These are phyloP conservation scores for Solanum peruvianum DNA, from an alignment of 257 asterid genomes.

Conservation along the genomic window DNA sequence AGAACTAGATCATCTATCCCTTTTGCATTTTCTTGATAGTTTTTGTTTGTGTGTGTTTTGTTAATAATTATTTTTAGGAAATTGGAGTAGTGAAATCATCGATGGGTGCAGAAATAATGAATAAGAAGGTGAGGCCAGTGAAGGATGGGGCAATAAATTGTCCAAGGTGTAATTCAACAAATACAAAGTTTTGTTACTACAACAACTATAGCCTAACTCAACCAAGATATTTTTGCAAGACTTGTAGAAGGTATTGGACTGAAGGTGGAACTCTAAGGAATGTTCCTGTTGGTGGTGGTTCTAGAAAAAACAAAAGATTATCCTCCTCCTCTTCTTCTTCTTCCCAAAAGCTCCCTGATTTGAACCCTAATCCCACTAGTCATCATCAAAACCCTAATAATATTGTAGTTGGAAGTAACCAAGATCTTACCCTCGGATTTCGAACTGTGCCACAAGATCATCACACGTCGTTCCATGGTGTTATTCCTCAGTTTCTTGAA, in stretches of 20 bases:
- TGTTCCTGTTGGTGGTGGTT: conserved; percentile 78
- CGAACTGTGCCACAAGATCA: background rate
- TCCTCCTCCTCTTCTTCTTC: conserved; percentile 3
- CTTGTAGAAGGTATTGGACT: conserved; percentile 82
- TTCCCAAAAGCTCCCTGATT: conserved; percentile 25
- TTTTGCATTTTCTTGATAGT: background rate
- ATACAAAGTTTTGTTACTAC: conserved; percentile 79
- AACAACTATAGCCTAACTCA: conserved; percentile 74
- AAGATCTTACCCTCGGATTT: conserved; percentile 51
- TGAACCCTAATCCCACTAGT: conserved; percentile 26
- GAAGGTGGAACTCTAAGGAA: conserved; percentile 73
- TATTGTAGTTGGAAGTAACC: conserved; percentile 13
- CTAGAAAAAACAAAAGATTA: conserved; percentile 45
- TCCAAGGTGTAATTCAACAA: conserved; percentile 64
- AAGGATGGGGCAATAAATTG: conserved; percentile 50
- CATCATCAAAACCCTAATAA: conserved; percentile 25
- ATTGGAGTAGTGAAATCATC: conserved; percentile 26
- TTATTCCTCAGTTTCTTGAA: conserved; percentile 29
- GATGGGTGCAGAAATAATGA: conserved; percentile 25
- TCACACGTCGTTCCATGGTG: conserved; percentile 7
- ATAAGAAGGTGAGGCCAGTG: conserved; percentile 38
- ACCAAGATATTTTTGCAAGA: conserved; percentile 78
- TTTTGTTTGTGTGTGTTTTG: background rate
- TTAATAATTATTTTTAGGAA: conserved; percentile 29
- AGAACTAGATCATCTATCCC: background rate